Conservation (phyloP, 106 monocot genomes). For the Amphibolis antarctica region DNA sequence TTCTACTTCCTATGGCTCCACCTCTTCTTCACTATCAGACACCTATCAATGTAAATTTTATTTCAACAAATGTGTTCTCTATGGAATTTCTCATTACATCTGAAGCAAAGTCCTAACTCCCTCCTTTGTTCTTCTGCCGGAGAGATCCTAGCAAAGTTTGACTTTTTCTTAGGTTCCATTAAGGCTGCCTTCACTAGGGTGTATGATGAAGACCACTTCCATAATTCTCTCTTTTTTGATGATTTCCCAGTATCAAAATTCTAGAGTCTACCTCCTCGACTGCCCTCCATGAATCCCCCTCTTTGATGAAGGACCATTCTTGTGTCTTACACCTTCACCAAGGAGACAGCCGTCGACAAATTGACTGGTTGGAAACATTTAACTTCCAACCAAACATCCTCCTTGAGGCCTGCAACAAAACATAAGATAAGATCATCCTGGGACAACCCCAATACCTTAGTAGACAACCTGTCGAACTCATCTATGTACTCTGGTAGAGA, state of each 20-base stretch:
- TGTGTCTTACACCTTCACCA: background rate
- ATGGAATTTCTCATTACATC: background rate
- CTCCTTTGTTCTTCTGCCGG: background rate
- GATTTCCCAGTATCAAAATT: too few species aligned
- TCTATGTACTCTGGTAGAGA: background rate
- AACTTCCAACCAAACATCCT: background rate
- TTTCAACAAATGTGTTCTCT: background rate
- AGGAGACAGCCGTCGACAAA: background rate
- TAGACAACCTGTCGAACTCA: background rate
- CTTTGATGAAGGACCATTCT: accelerated
- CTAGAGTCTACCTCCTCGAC: too few species aligned
- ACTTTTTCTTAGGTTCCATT: background rate
- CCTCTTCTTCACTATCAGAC: background rate
- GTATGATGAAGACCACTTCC: too few species aligned
- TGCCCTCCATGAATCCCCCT: background rate
- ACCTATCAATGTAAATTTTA: background rate
- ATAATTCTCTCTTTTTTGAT: too few species aligned
- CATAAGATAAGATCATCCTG: background rate
- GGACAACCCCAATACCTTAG: background rate
- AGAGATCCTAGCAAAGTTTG: background rate
- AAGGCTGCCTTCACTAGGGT: too few species aligned
- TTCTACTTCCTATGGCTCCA: too few species aligned
- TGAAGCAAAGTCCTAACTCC: background rate
- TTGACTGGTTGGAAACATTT: background rate
- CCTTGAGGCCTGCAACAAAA: background rate